Conservation (phyloP, 805 yeast genomes). For the Komagataella pseudopastoris region DNA sequence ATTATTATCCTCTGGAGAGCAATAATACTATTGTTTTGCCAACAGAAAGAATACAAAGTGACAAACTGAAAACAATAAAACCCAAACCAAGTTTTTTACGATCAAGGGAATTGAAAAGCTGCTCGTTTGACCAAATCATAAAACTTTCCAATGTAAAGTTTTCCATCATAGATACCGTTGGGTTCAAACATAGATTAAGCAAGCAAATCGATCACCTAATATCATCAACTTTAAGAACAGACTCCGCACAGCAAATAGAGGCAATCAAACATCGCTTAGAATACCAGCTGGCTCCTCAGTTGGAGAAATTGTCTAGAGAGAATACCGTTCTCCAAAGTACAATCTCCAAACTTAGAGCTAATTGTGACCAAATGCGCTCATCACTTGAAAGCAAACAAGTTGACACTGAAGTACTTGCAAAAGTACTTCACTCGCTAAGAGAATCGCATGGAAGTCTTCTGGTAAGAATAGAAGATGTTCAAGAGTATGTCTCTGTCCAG, state of each 20-base stretch:
- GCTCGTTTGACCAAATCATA: constrained; percentile 27
- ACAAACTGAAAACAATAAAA: neutral
- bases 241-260: neutral
- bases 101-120: constrained; percentile 3
- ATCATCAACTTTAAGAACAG: neutral
- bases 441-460: neutral
- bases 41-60: neutral
- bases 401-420: neutral
- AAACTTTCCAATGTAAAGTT: constrained; percentile 23
- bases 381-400: no score
- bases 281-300: neutral
- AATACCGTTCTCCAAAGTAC: neutral
- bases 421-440: neutral
- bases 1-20: constrained; percentile 3
- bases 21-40: constrained; percentile 4
- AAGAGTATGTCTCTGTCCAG: constrained; percentile 1
- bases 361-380: constrained; percentile 1
- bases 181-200: constrained; percentile 1
- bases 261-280: neutral
- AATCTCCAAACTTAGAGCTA: neutral
- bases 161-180: constrained; percentile 20
- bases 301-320: neutral
- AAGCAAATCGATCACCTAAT: constrained; percentile 5
- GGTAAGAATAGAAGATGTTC: neutral
- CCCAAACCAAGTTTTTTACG: neutral